Base-by-base conservation (phyloP, 805 yeast species). In the Schwanniomyces vanrijiae region DNA sequence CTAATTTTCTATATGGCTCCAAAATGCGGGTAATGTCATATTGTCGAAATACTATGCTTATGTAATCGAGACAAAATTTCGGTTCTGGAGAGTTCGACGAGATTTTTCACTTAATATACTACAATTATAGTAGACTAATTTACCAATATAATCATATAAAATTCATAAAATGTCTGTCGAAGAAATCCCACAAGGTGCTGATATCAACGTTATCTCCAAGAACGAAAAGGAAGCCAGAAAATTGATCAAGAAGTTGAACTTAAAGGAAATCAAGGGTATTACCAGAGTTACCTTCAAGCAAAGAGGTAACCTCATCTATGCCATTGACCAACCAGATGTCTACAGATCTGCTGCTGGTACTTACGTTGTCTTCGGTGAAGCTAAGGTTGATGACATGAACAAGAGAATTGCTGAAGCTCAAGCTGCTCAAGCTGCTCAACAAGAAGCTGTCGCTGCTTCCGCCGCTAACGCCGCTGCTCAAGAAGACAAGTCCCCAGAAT, bases 181-280 rank as follows among this genome's bases (percentile, higher is more conserved):
- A 70, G 78, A 81, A 75, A 82, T 83, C 74, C 90, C 91, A 69
- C 87, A 83, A 71, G 94, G 92, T 61, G 86, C 94, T 62, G 82
- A 82, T 69, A 88, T 88, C 66, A 77, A 84, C 67, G 80, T 91
- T 72, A 77, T 88, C 73, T 78, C 90, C 70, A 88, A 86, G 78
- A 86, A 89, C 77, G 97, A 91, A 79, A 88, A 88, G 83, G 91
- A 92, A 80, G 97, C 98, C 63, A 87, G 94, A 78, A 90, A 86
- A 68, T 73, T 85, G 64, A 85, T 94, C 76, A 76, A 83, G 76
- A 91, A 90, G 78, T 82, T 91, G 64, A 89, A 86, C 73, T 81
- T 92, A 76, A 88, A 88, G 82, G 88, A 82, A 76, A 82, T 94
- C 66, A 87, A 86, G 68, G 97, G 96, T 63, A 88, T 92, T 68